Percentiles rank a stretch among this genome's conserved stretches.
phyloP scores from a whole-genome alignment of 495 filamentous ascomycete genomes.

The Penicillium riverlandense region DNA sequence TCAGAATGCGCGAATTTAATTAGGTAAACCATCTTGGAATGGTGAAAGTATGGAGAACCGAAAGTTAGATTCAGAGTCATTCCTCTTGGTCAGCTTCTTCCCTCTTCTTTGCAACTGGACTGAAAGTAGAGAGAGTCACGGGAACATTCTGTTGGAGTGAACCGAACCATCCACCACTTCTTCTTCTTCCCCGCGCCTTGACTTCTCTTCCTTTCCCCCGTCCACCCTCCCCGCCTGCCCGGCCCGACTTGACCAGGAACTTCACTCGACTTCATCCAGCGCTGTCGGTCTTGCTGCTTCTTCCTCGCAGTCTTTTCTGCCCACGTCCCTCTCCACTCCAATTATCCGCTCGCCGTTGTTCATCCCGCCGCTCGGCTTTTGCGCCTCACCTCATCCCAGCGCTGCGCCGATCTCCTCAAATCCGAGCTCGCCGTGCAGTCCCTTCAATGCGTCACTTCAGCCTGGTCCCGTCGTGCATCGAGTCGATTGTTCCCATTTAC shows the following conservation, averaged over 20 bases:
- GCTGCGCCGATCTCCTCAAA: constrained; percentile 5
- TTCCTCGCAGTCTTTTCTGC: too few relatives aligned
- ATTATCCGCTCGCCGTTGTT: too few relatives aligned
- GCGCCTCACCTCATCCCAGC: constrained; percentile 16
- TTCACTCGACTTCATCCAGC: too few relatives aligned
- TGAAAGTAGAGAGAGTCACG: constrained; percentile 21
- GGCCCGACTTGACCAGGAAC: neutral
- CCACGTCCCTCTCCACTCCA: too few relatives aligned
- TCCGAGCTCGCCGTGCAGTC: neutral
- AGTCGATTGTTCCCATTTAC: constrained; percentile 21
- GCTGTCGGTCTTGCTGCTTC: too few relatives aligned
- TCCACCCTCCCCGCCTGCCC: neutral
- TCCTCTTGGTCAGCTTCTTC: neutral
- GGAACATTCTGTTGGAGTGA: constrained; percentile 19
- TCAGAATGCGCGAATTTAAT: too few relatives aligned
- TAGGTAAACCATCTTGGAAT: too few relatives aligned
- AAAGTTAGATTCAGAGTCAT: too few relatives aligned
- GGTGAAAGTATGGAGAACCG: too few relatives aligned
- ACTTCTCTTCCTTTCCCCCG: constrained; percentile 1
- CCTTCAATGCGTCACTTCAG: constrained; percentile 22
- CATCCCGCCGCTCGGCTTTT: neutral
- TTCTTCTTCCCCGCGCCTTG: constrained; percentile 1
- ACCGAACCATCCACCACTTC: constrained; percentile 1
- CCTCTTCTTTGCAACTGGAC: constrained; percentile 10
- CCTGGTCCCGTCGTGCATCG: constrained; percentile 5